A percentile compares a stretch with the other conserved stretches of the same genome.
Conservation (phyloP, 2,329 filamentous ascomycete species). For the Exserohilum rostratum region DNA sequence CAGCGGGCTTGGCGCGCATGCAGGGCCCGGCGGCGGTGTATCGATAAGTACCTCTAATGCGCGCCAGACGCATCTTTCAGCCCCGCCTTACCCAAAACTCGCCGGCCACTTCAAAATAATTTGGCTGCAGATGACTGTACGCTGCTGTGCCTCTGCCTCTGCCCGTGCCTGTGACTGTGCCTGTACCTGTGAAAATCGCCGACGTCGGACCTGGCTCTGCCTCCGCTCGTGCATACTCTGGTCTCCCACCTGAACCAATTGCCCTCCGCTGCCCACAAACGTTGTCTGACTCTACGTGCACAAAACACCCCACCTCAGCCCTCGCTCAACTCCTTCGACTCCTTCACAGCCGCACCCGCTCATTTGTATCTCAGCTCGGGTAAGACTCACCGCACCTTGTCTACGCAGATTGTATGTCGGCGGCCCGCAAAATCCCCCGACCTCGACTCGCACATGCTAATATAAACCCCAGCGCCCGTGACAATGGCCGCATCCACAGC, state of each 20-base stretch:
- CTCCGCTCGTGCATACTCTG: too few relatives aligned
- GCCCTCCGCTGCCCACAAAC: not conserved
- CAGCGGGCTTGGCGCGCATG: slow-evolving; percentile 9
- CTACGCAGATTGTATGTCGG: slow-evolving; percentile 9
- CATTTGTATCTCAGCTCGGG: slow-evolving; percentile 18
- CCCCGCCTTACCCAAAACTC: slow-evolving; percentile 12
- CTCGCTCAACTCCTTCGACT: slow-evolving; percentile 1
- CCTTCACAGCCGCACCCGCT: slow-evolving; percentile 7
- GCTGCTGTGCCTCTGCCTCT: not conserved
- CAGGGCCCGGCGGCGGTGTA: slow-evolving; percentile 12
- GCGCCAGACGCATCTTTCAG: slow-evolving; percentile 3
- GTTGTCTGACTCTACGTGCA: too few relatives aligned
- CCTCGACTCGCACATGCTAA: slow-evolving; percentile 12
- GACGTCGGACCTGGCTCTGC: slow-evolving; percentile 8
- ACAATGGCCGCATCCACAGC: slow-evolving; percentile 23
- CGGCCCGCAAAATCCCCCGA: not conserved
- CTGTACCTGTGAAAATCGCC: too few relatives aligned
- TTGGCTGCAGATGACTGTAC: slow-evolving; percentile 19
- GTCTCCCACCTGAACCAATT: not conserved
- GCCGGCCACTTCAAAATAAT: slow-evolving; percentile 16
- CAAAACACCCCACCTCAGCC: slow-evolving; percentile 11
- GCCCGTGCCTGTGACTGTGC: too few relatives aligned
- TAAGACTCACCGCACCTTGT: slow-evolving; percentile 22
- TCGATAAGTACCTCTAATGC: slow-evolving; percentile 8
- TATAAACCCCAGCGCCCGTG: slow-evolving; percentile 7